These are phyloP conservation scores for Ligustrum vulgare DNA, from an alignment of 257 asterid species.

Conservation along the genomic window DNA sequence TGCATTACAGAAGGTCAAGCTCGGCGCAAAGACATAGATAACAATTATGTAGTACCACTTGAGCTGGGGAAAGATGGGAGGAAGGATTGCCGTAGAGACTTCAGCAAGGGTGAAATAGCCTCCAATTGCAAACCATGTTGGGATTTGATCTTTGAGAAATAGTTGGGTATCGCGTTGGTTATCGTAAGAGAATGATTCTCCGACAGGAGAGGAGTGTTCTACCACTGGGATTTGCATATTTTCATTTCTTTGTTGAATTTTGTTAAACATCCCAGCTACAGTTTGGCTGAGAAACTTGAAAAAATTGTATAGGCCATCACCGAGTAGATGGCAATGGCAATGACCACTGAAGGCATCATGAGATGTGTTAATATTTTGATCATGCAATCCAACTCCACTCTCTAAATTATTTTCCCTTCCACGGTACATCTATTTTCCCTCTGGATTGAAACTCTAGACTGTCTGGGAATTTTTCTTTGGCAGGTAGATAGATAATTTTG, in stretches of 20 bases:
- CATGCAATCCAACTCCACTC: conserved; percentile 5
- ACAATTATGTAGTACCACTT: conserved; percentile 58
- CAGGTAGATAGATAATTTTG: not conserved
- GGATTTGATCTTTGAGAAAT: conserved; percentile 58
- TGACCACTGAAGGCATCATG: conserved; percentile 62
- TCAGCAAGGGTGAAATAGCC: conserved; percentile 47
- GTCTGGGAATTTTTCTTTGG: not conserved
- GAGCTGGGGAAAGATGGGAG: conserved; percentile 55
- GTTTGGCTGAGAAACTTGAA: conserved; percentile 53
- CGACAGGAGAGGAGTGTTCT: conserved; percentile 17
- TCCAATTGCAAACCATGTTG: conserved; percentile 46
- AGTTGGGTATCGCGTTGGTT: conserved; percentile 46
- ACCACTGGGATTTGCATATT: conserved; percentile 34
- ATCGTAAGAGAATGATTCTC: conserved; percentile 32
- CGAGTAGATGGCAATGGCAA: conserved; percentile 69
- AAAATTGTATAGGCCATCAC: conserved; percentile 74
- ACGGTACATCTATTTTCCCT: conserved; percentile 14
- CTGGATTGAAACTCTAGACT: not conserved
- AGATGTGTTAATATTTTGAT: not conserved
- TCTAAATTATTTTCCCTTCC: conserved; percentile 2
- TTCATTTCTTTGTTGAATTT: conserved; percentile 29
- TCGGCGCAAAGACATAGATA: conserved; percentile 53
- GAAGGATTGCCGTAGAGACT: conserved; percentile 48
- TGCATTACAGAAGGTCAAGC: conserved; percentile 66
- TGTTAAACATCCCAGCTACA: conserved; percentile 32